phyloP scores from a whole-genome alignment of 768 basidiomycete species.

The Neoboletus brunneissimus region DNA sequence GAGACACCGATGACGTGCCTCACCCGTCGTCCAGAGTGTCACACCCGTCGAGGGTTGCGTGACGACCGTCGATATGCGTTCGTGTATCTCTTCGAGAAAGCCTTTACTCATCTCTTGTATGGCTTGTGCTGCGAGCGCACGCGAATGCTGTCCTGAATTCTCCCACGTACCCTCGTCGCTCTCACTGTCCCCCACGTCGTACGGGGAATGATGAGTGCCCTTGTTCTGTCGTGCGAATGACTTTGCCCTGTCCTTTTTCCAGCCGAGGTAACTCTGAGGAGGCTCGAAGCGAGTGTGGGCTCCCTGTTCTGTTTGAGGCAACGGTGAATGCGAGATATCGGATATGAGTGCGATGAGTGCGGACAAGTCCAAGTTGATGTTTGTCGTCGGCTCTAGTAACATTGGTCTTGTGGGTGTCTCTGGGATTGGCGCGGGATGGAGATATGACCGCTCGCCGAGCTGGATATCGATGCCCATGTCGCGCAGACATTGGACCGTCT shows the following conservation, averaged over 20 bases:
- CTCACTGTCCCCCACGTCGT: slow-evolving; percentile 6
- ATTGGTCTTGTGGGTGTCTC: neutral
- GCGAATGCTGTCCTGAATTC: slow-evolving; percentile 54
- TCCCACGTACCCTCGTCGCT: slow-evolving; percentile 11
- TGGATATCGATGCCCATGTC: slow-evolving; percentile 65
- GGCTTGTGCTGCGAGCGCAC: slow-evolving; percentile 69
- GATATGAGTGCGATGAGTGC: slow-evolving; percentile 81
- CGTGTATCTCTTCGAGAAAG: slow-evolving; percentile 60
- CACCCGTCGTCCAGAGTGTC: slow-evolving; percentile 78
- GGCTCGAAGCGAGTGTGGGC: slow-evolving; percentile 65
- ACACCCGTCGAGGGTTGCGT: slow-evolving; percentile 24
- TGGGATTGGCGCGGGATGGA: neutral
- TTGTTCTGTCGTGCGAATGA: slow-evolving; percentile 8
- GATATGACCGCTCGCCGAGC: slow-evolving; percentile 53
- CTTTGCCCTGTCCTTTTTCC: slow-evolving; percentile 43
- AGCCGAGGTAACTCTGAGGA: slow-evolving; percentile 53
- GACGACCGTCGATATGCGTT: slow-evolving; percentile 35
- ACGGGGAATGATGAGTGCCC: neutral
- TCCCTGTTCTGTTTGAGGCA: slow-evolving; percentile 56
- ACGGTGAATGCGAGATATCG: slow-evolving; percentile 70
- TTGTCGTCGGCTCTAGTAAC: slow-evolving; percentile 46
- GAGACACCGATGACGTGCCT: slow-evolving; percentile 69
- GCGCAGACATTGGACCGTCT: slow-evolving; percentile 54
- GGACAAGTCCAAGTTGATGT: slow-evolving; percentile 81
- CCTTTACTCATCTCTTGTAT: slow-evolving; percentile 69